These are phyloP conservation scores for Phalaenopsis equestris DNA, from an alignment of 106 monocot species.

Conservation along the genomic window DNA sequence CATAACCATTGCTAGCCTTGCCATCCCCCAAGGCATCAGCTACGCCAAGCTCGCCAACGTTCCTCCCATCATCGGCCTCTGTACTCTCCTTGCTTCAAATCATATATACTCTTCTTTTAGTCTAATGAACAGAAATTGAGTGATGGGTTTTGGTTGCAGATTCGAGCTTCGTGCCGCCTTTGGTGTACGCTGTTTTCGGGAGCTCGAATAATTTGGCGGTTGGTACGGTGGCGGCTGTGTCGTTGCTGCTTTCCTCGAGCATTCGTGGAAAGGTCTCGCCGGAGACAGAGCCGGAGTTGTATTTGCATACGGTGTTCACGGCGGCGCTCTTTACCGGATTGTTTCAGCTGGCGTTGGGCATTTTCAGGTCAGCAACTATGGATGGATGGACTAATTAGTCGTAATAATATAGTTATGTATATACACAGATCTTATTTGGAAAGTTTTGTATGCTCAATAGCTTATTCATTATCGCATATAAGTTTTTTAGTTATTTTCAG, in stretches of 20 bases:
- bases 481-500: no score
- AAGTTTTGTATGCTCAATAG: no score
- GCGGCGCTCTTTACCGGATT: constrained; percentile 72
- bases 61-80: constrained; percentile 77
- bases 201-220: constrained; percentile 78
- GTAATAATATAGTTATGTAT: no score
- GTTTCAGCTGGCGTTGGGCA: constrained; percentile 45
- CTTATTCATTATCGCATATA: no score
- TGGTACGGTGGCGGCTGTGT: constrained; percentile 66
- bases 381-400: no score
- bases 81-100: constrained; percentile 16
- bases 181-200: constrained; percentile 75
- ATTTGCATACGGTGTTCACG: constrained; percentile 47
- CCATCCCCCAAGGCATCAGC: constrained; percentile 87
- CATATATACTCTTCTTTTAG: neutral
- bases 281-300: constrained; percentile 31
- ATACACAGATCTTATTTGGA: no score
- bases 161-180: constrained; percentile 77
- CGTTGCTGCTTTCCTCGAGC: constrained; percentile 51
- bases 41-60: constrained; percentile 72
- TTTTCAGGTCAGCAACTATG: constrained; percentile 37
- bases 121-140: neutral
- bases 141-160: constrained; percentile 25
- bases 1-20: constrained; percentile 69
- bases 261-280: constrained; percentile 28